phyloP scores from a whole-genome alignment of 208 protist genomes.

The Entamoeba invadens region DNA sequence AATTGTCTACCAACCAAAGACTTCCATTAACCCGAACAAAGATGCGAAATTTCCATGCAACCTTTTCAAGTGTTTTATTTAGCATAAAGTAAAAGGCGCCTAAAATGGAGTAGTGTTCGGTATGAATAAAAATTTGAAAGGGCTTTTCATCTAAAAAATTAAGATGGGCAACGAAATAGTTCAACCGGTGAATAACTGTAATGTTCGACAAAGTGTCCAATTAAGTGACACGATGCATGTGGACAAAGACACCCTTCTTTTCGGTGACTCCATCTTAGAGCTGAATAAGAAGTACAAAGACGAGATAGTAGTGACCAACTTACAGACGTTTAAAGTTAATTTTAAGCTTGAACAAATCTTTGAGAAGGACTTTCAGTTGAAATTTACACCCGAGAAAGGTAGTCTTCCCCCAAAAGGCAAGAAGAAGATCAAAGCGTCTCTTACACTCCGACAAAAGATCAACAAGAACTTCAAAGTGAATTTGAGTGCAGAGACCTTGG shows the following conservation, averaged over 20 bases:
- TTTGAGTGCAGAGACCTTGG: background rate
- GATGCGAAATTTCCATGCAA: no score
- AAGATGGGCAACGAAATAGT: background rate
- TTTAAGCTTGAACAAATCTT: background rate
- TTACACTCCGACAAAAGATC: background rate
- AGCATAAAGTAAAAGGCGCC: no score
- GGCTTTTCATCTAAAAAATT: no score
- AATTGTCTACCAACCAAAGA: no score
- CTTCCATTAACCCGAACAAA: no score
- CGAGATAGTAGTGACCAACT: background rate
- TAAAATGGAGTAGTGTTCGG: no score
- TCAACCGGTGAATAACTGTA: background rate
- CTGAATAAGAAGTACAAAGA: background rate
- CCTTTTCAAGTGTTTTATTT: no score
- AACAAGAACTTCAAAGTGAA: background rate
- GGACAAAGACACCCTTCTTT: background rate
- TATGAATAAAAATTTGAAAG: no score
- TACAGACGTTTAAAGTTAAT: background rate
- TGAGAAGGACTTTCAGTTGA: background rate
- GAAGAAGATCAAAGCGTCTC: background rate
- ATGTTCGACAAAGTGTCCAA: background rate
- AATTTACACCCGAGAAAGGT: background rate
- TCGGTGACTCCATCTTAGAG: background rate
- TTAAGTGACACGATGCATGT: background rate
- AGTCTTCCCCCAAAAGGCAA: background rate